Base-by-base conservation (phyloP, 345 rosid species). In the Lepidium africanum region DNA sequence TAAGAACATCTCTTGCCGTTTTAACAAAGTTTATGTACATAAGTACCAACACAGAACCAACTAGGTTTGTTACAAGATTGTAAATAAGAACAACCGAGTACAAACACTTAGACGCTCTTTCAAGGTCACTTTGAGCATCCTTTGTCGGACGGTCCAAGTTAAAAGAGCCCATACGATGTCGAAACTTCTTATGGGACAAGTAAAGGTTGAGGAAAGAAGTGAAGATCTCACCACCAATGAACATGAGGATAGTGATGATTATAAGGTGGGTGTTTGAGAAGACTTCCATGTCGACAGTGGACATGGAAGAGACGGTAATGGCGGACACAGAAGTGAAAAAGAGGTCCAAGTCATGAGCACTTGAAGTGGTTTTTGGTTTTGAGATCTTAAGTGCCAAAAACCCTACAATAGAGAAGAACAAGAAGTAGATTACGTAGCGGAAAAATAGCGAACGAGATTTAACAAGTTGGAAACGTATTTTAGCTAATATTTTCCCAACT, bases 301-400 rank as follows among this genome's bases (percentile, higher is more conserved):
- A 81, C 93, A 91, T 86, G 79, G 92, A 86, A 3, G 97, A 86
- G 23, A 77, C 82, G 0, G 97, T 84, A 9, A 80, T 5, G 0
- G 91, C 86, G 13, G 96, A 91, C 17, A 83, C 87, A 9, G 92
- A 85, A 5, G 92, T 91, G 83, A 91, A 91, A 80, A 80, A 84
- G 35, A 78, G 7, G 41, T 90, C 94, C 3, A 86, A 9, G 65
- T 66, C 66, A 42, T 46, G 74, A 12, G 80, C 87, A 27, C 11
- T 50, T 1, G 39, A 70, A 35, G 25, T 38, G 7, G 81, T 63
- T 81, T 67, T 84, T 10, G 92, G 79, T 41, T 56, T 77, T 6
- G 81, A 47, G 48, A 69, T 33, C 12, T 53, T 79, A 58, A 82
- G 69, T 66, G 60, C 75, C 68, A 70, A 42, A 7, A 48, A 77